A percentile compares a stretch with the other conserved stretches of the same genome.
Conservation (phyloP, 331 rosid species). For the Cydonia oblonga region DNA sequence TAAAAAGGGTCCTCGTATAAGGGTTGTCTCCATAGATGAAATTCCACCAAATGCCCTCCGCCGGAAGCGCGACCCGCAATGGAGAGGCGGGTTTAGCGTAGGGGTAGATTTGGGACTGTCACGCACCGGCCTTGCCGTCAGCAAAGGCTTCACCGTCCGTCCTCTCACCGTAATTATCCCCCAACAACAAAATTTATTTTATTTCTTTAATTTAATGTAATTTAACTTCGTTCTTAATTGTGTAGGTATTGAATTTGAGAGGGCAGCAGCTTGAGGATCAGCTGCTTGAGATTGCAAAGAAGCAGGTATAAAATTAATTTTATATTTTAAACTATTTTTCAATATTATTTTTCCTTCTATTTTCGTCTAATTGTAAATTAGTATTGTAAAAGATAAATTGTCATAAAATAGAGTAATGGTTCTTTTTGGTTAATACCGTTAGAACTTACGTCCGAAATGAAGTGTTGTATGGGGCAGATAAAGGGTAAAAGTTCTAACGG, state of each 20-base stretch:
- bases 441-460: too few species aligned
- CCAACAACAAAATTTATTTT: neutral
- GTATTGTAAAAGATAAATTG: too few species aligned
- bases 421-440: too few species aligned
- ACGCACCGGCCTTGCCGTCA: constrained; percentile 79
- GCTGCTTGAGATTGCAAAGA: constrained; percentile 61
- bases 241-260: constrained; percentile 70
- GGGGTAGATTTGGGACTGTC: constrained; percentile 78
- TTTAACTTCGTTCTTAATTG: neutral
- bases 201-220: neutral
- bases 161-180: constrained; percentile 52
- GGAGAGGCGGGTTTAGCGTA: constrained; percentile 84
- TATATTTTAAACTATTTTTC: neutral
- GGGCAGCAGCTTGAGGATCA: constrained; percentile 71
- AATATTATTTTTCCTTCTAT: too few species aligned
- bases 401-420: too few species aligned
- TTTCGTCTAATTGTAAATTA: too few species aligned
- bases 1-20: neutral
- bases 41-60: constrained; percentile 74
- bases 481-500: too few species aligned
- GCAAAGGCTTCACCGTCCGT: constrained; percentile 70
- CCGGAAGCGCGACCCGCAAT: constrained; percentile 44
- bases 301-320: constrained; percentile 29
- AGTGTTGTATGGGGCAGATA: too few species aligned
- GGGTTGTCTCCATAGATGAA: constrained; percentile 7